phyloP scores from a whole-genome alignment of 1,284 basidiomycete species.

The Malassezia furfur region DNA sequence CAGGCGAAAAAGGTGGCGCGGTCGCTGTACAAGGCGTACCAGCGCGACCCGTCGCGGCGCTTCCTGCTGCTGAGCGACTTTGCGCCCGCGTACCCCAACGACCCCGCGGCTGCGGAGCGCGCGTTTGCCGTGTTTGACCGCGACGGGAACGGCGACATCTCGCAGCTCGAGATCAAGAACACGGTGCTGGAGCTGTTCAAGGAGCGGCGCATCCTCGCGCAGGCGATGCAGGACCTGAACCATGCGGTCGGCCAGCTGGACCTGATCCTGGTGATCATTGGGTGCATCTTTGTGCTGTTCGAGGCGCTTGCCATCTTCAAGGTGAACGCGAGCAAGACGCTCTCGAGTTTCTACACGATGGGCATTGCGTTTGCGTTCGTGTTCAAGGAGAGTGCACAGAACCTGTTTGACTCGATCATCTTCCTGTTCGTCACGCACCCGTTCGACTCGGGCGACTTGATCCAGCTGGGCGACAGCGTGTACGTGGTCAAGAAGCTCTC shows the following conservation, averaged over 20 bases:
- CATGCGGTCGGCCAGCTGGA: constrained; percentile 40
- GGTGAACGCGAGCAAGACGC: constrained; percentile 33
- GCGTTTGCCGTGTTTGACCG: constrained; percentile 63
- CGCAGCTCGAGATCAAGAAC: constrained; percentile 66
- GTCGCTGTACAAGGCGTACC: constrained; percentile 60
- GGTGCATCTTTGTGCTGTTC: constrained; percentile 35
- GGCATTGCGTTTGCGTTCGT: constrained; percentile 43
- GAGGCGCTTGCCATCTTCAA: constrained; percentile 44
- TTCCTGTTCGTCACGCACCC: constrained; percentile 45
- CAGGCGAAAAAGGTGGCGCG: constrained; percentile 58
- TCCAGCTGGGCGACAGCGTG: constrained; percentile 26
- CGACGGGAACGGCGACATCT: constrained; percentile 68
- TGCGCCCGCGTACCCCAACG: constrained; percentile 57
- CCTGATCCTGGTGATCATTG: constrained; percentile 28
- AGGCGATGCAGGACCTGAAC: constrained; percentile 42
- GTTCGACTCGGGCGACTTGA: constrained; percentile 42
- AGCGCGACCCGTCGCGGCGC: constrained; percentile 50
- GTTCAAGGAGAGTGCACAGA: constrained; percentile 43
- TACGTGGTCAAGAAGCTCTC: constrained; percentile 40
- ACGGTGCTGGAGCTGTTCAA: constrained; percentile 53
- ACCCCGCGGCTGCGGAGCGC: constrained; percentile 55
- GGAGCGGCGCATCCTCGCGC: constrained; percentile 37
- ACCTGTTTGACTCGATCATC: constrained; percentile 45
- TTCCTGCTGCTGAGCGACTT: constrained; percentile 65
- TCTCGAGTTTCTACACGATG: constrained; percentile 43